Percentiles rank a stretch among this genome's conserved stretches.
Conservation (phyloP, 148 eudicot species). For the Heliosperma pusillum region DNA sequence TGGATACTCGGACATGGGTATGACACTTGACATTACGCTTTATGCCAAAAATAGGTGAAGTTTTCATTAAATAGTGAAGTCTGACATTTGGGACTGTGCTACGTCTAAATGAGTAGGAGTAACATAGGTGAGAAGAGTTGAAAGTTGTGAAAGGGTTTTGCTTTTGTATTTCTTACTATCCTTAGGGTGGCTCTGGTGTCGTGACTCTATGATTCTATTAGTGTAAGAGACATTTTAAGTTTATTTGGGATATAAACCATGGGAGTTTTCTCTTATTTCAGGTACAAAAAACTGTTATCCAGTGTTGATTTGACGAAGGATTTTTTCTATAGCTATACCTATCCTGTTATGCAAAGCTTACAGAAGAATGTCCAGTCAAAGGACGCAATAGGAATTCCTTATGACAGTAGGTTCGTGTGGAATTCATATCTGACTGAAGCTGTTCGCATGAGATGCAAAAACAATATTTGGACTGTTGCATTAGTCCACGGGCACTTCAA, state of each 20-base stretch:
- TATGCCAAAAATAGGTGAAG: too few species aligned
- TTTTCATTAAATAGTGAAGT: too few species aligned
- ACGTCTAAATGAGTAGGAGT: not conserved
- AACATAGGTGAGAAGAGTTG: not conserved
- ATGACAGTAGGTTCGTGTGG: constrained; percentile 92
- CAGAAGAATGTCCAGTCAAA: constrained; percentile 76
- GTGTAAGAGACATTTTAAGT: not conserved
- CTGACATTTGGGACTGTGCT: not conserved
- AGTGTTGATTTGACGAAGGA: constrained; percentile 97
- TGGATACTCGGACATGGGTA: too few species aligned
- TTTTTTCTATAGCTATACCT: constrained; percentile 95
- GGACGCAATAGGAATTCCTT: constrained; percentile 67
- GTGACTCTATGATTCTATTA: not conserved
- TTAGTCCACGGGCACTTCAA: constrained; percentile 85
- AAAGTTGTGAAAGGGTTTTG: constrained; percentile 2
- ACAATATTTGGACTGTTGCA: constrained; percentile 88
- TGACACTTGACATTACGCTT: too few species aligned
- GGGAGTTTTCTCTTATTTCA: constrained; percentile 33
- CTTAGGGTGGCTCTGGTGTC: not conserved
- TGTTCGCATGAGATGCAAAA: constrained; percentile 68
- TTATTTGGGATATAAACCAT: not conserved
- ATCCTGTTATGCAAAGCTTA: constrained; percentile 92
- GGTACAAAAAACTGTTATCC: constrained; percentile 98
- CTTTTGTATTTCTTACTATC: not conserved
- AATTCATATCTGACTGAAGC: constrained; percentile 81